These are phyloP conservation scores for Aspergillus pseudoglaucus DNA, from an alignment of 2,329 filamentous ascomycete genomes.

Conservation along the genomic window DNA sequence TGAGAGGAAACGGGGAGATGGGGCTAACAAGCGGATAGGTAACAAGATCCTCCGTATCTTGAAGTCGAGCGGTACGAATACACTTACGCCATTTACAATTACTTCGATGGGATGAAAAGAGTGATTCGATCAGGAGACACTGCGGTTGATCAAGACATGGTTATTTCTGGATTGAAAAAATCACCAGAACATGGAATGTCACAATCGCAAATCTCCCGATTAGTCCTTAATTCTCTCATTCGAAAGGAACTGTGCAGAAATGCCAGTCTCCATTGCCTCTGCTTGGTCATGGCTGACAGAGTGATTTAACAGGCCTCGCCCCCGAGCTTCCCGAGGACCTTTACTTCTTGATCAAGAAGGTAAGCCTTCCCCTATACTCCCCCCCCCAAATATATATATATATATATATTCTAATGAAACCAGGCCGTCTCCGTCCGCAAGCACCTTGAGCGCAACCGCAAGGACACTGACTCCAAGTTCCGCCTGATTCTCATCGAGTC, in stretches of 20 bases:
- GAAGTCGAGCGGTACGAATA: slow-evolving; percentile 81
- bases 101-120: slow-evolving; percentile 18
- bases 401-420: no score
- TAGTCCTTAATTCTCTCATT: slow-evolving; percentile 1
- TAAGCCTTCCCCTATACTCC: slow-evolving; percentile 37
- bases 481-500: slow-evolving; percentile 99
- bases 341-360: slow-evolving; percentile 99
- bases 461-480: slow-evolving; percentile 99
- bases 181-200: not conserved
- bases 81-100: slow-evolving; percentile 12
- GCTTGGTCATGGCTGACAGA: slow-evolving; percentile 88
- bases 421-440: slow-evolving; percentile 97
- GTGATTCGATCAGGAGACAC: not conserved
- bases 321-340: slow-evolving; percentile 99
- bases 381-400: no score
- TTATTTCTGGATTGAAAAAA: not conserved
- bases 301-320: slow-evolving; percentile 91
- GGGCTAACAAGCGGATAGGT: slow-evolving; percentile 53
- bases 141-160: not conserved
- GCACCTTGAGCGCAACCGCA: slow-evolving; percentile 99
- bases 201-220: not conserved
- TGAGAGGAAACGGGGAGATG: not conserved
- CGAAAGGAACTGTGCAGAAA: slow-evolving; percentile 19
- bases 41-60: slow-evolving; percentile 99
- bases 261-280: slow-evolving; percentile 59